A percentile compares a stretch with the other conserved stretches of the same genome.
Conservation (phyloP, 352 stramenopile genomes). For the Globisporangium rhizosaccharum region DNA sequence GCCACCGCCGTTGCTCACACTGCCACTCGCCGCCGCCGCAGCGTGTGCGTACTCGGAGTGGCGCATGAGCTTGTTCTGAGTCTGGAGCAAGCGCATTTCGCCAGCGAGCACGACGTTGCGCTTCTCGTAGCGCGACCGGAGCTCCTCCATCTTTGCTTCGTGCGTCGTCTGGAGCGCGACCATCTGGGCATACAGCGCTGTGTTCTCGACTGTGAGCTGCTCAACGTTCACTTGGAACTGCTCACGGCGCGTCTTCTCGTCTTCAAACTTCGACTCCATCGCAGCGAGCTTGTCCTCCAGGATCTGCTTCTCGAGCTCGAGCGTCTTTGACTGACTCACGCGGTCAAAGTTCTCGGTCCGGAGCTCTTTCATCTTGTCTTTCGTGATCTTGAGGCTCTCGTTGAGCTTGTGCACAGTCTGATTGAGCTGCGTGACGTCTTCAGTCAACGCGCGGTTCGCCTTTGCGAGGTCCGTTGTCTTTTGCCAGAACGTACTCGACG, state of each 20-base stretch:
- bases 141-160: constrained; percentile 79
- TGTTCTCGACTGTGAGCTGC: constrained; percentile 83
- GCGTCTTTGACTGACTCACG: constrained; percentile 50
- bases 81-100: constrained; percentile 75
- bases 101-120: constrained; percentile 59
- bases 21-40: background rate
- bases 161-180: constrained; percentile 76
- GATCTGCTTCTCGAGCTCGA: constrained; percentile 73
- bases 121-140: constrained; percentile 62
- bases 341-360: constrained; percentile 49
- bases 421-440: constrained; percentile 59
- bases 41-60: constrained; percentile 23
- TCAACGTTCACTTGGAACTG: constrained; percentile 86
- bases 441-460: constrained; percentile 66
- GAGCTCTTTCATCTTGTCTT: constrained; percentile 40
- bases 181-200: constrained; percentile 83
- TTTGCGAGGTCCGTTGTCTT: constrained; percentile 83
- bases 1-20: background rate
- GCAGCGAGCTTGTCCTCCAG: constrained; percentile 55
- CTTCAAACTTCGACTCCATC: constrained; percentile 70
- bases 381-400: constrained; percentile 59
- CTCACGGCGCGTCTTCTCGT: constrained; percentile 74
- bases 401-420: constrained; percentile 63
- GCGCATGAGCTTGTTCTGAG: constrained; percentile 71
- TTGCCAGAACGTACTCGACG: constrained; percentile 78